These are phyloP conservation scores for Aplosporella prunicola DNA, from an alignment of 2,329 filamentous ascomycete species.

Conservation along the genomic window DNA sequence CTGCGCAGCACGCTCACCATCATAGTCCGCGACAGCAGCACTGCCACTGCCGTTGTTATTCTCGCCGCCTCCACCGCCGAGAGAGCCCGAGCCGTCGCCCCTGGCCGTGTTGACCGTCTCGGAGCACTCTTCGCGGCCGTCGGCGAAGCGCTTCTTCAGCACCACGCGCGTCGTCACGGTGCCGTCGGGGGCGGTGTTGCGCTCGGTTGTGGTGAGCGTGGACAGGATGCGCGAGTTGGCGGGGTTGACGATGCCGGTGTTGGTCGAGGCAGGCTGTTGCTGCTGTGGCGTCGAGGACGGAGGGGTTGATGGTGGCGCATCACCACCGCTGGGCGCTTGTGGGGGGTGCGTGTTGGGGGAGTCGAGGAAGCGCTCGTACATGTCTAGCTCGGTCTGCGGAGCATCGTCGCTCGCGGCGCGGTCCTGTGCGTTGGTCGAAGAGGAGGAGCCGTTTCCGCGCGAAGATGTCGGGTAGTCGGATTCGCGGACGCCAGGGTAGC, in stretches of 20 bases:
- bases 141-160: constrained; percentile 49
- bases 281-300: neutral
- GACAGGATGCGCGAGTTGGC: constrained; percentile 37
- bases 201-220: constrained; percentile 49
- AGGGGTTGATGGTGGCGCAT: neutral
- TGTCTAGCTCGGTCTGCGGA: constrained; percentile 40
- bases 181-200: constrained; percentile 46
- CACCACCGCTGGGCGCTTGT: no score
- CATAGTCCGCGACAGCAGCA: no score
- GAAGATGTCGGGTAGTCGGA: neutral
- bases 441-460: neutral
- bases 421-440: constrained; percentile 9
- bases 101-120: constrained; percentile 42
- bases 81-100: neutral
- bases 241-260: constrained; percentile 19
- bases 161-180: constrained; percentile 48
- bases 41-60: no score
- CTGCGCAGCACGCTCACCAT: no score
- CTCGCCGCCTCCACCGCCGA: no score
- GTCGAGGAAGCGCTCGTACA: constrained; percentile 42
- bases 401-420: neutral
- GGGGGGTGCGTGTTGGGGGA: constrained; percentile 14
- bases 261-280: constrained; percentile 12
- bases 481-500: no score
- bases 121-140: constrained; percentile 50